Evolutionary conservation across 306 rosid genomes (phyloP).

Genomic region (Cucumis hystrix): DNA sequence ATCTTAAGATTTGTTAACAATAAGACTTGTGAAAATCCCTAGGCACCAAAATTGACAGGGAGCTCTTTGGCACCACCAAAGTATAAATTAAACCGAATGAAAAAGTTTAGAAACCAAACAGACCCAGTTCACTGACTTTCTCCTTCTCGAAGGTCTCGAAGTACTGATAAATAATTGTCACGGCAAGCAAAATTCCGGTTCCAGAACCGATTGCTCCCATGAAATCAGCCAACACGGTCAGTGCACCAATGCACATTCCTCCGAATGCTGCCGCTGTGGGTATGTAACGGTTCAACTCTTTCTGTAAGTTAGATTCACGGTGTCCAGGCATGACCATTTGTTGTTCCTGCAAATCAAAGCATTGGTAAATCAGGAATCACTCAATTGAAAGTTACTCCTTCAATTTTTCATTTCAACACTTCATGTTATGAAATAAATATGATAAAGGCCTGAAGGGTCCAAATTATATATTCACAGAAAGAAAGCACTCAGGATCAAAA

Average conservation of each 20-base stretch:
- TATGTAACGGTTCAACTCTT: slow-evolving; percentile 83
- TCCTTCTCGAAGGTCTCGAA: slow-evolving; percentile 94
- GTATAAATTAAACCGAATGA: background rate
- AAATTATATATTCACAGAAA: background rate
- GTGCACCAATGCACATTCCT: slow-evolving; percentile 87
- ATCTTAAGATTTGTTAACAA: background rate
- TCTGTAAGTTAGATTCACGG: slow-evolving; percentile 87
- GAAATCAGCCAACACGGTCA: slow-evolving; percentile 87
- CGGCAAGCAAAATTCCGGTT: slow-evolving; percentile 85
- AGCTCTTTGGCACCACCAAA: slow-evolving; percentile 7
- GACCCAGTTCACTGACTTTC: slow-evolving; percentile 85
- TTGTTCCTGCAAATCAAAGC: slow-evolving; percentile 52
- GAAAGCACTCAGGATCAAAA: background rate
- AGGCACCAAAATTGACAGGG: slow-evolving; percentile 11
- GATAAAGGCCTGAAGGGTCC: background rate
- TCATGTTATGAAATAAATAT: background rate
- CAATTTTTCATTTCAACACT: background rate
- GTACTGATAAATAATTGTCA: slow-evolving; percentile 87
- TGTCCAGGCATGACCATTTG: slow-evolving; percentile 99
- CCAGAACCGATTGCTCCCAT: slow-evolving; percentile 99
- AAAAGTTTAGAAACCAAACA: slow-evolving; percentile 62
- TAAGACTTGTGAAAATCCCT: background rate
- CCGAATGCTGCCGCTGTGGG: slow-evolving; percentile 97
- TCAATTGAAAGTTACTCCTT: background rate
- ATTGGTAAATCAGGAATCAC: background rate